These are phyloP conservation scores for Myriosclerotinia curreyana DNA, from an alignment of 2,329 filamentous ascomycete species.

Conservation along the genomic window DNA sequence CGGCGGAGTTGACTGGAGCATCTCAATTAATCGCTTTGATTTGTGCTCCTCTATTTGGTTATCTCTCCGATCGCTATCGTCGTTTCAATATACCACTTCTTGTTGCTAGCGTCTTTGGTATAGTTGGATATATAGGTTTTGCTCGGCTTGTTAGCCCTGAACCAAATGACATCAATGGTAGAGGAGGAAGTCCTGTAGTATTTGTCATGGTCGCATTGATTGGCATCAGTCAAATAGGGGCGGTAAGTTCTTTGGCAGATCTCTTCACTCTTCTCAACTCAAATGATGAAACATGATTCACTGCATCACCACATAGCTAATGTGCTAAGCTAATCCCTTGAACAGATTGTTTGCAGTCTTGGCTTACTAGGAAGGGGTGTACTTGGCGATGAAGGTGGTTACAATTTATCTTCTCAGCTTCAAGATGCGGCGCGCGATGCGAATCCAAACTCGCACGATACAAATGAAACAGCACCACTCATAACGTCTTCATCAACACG, in stretches of 20 bases:
- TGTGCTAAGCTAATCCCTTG: not conserved
- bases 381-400: constrained; percentile 48
- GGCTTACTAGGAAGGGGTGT: constrained; percentile 81
- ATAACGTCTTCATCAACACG: constrained; percentile 29
- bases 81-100: constrained; percentile 72
- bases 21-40: constrained; percentile 84
- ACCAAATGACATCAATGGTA: constrained; percentile 58
- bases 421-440: constrained; percentile 21
- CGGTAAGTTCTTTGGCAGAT: constrained; percentile 39
- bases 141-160: constrained; percentile 76
- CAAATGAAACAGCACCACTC: constrained; percentile 36
- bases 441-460: constrained; percentile 13
- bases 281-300: not conserved
- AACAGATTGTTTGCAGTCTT: constrained; percentile 82
- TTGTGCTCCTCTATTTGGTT: constrained; percentile 84
- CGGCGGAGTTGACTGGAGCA: constrained; percentile 81
- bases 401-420: constrained; percentile 37
- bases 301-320: not conserved
- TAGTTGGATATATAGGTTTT: constrained; percentile 75
- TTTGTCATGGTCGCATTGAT: constrained; percentile 77
- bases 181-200: constrained; percentile 65
- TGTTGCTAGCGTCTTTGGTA: constrained; percentile 66
- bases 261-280: not conserved
- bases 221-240: constrained; percentile 90
- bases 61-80: constrained; percentile 66